Base-by-base conservation (phyloP, 306 rosid genomes). In the Castanospermum australe region DNA sequence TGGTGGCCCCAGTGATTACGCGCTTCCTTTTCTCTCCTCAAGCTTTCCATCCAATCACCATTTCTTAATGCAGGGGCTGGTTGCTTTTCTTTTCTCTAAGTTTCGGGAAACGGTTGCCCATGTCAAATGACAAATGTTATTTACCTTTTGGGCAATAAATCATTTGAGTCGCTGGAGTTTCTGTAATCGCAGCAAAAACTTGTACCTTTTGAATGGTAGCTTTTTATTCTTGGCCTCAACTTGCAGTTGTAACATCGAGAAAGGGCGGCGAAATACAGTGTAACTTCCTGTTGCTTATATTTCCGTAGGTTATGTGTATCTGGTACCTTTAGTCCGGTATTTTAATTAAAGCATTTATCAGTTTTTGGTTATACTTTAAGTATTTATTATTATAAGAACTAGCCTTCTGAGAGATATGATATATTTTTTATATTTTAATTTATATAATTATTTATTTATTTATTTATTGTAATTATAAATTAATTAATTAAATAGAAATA, bases 1-100 rank as follows among this genome's bases (percentile, higher is more conserved):
- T 59, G 42, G 50, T 78, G 82, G 69, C 60, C 68, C 63, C 11
- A 6, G 65, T 71, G 2, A 38, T 38, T 54, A 38, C 47, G 35
- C 56, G 22, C 4, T n/a, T n/a, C 30, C 52, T 8, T 6, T 38
- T 5, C 5, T 38, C 42, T 38, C 8, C 9, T 14, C 7, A 47
- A 7, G 18, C 52, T 13, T 52, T n/a, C n/a, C n/a, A n/a, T n/a
- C n/a, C 25, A 15, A 48, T 48, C 21, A 48, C 54, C 6, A 15
- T 48, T 5, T 6, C 5, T 47, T 47, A 2, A 2, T 47, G 52
- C 5, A 47, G 52, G 52, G 0, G 1, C 0, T 14, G 7, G 32
- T 1, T 47, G 2, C 4, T 47, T 47, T 4, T 13, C 1, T 45
- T 1, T 5, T 48, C 21, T 15, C 7, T 48, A 18, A n/a, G 15